Percentiles rank a stretch among this genome's conserved stretches.
Evolutionary conservation across 2,329 filamentous ascomycete genomes (phyloP).

Genomic region (Eutypa lata): DNA sequence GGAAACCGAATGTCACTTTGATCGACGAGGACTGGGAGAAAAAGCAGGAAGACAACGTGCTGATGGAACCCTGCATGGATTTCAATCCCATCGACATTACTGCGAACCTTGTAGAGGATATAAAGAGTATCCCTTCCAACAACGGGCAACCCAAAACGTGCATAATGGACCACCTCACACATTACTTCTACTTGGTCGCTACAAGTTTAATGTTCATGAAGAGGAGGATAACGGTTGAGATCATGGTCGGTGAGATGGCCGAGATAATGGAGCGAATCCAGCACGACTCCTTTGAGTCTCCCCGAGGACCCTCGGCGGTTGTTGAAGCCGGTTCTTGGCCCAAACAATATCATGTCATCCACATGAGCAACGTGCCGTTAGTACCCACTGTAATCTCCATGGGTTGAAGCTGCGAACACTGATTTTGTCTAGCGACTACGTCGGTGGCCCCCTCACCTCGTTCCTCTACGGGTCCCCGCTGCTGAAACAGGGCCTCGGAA

Average conservation of each 20-base stretch:
- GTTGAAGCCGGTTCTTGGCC: slow-evolving; percentile 22
- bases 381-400: slow-evolving; percentile 4
- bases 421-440: slow-evolving; percentile 21
- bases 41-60: background rate
- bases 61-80: background rate
- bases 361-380: slow-evolving; percentile 30
- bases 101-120: background rate
- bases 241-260: slow-evolving; percentile 27
- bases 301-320: slow-evolving; percentile 5
- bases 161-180: slow-evolving; percentile 2
- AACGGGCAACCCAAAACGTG: background rate
- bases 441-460: slow-evolving; percentile 23
- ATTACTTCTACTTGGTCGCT: slow-evolving; percentile 6
- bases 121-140: background rate
- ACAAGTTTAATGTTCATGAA: slow-evolving; percentile 1
- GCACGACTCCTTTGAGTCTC: slow-evolving; percentile 18
- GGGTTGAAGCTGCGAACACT: background rate
- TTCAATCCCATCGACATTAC: slow-evolving; percentile 3
- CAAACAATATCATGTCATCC: slow-evolving; percentile 22
- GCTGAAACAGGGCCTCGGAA: slow-evolving; percentile 18
- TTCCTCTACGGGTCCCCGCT: slow-evolving; percentile 21
- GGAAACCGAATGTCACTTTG: slow-evolving; percentile 14
- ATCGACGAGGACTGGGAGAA: slow-evolving; percentile 8
- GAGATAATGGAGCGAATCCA: slow-evolving; percentile 27
- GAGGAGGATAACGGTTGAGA: slow-evolving; percentile 17